phyloP scores from a whole-genome alignment of 2,329 filamentous ascomycete species.

The Pseudogymnoascus sp. region DNA sequence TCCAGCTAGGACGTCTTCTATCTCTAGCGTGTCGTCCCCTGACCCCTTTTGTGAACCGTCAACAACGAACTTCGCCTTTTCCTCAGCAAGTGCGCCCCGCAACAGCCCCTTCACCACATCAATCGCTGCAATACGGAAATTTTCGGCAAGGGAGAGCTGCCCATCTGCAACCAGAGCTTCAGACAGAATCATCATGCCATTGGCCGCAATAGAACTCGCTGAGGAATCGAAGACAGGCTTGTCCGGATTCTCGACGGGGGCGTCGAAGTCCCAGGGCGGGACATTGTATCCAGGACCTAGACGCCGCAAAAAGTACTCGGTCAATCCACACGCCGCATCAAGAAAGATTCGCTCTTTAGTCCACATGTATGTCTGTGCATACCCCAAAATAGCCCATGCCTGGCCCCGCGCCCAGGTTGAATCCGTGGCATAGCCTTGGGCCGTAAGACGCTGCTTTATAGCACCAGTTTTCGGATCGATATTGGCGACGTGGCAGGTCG shows the following conservation, averaged over 20 bases:
- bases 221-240: constrained; percentile 32
- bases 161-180: constrained; percentile 26
- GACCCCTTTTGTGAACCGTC: neutral
- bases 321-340: constrained; percentile 35
- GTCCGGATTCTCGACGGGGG: constrained; percentile 19
- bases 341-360: constrained; percentile 37
- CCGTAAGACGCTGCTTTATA: constrained; percentile 32
- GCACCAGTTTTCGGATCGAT: constrained; percentile 32
- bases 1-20: neutral
- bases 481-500: constrained; percentile 35
- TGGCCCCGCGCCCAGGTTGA: constrained; percentile 41
- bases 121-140: constrained; percentile 16
- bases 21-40: neutral
- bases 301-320: constrained; percentile 39
- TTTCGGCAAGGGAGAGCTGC: neutral
- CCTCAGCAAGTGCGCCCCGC: constrained; percentile 15
- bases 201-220: constrained; percentile 35
- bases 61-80: constrained; percentile 15
- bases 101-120: constrained; percentile 21
- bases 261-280: constrained; percentile 13
- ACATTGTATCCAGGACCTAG: constrained; percentile 21
- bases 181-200: constrained; percentile 35
- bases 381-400: constrained; percentile 43
- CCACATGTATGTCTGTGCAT: constrained; percentile 41
- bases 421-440: constrained; percentile 33